A percentile compares a stretch with the other conserved stretches of the same genome.
Evolutionary conservation across 1,284 basidiomycete species (phyloP).

Genomic region (Clitocybe nebularis): DNA sequence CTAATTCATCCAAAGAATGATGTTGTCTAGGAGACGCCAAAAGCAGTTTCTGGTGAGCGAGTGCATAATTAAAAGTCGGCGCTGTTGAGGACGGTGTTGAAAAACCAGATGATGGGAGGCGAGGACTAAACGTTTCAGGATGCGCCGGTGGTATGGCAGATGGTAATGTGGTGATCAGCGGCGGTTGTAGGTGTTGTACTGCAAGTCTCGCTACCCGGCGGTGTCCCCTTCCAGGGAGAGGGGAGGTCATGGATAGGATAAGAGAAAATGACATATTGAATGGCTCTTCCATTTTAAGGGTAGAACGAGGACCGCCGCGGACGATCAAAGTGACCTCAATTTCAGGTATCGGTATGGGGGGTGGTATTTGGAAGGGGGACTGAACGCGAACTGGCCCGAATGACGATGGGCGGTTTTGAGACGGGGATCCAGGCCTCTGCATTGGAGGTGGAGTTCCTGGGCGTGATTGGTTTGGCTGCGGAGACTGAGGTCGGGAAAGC

Average conservation of each 20-base stretch:
- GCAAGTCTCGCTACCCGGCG: constrained; percentile 47
- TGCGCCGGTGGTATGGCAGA: constrained; percentile 17
- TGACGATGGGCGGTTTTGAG: constrained; percentile 40
- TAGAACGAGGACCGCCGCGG: constrained; percentile 41
- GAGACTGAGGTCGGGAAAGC: constrained; percentile 51
- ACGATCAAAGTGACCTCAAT: constrained; percentile 61
- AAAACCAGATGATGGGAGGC: constrained; percentile 40
- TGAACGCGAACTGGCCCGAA: constrained; percentile 38
- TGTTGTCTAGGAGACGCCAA: constrained; percentile 37
- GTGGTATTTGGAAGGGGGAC: constrained; percentile 36
- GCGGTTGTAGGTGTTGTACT: constrained; percentile 59
- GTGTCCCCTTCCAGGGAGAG: constrained; percentile 28
- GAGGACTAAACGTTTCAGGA: constrained; percentile 40
- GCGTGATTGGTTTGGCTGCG: constrained; percentile 46
- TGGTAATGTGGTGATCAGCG: constrained; percentile 22
- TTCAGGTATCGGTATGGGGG: constrained; percentile 28
- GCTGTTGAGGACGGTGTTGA: constrained; percentile 44
- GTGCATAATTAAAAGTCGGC: constrained; percentile 44
- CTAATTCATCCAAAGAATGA: constrained; percentile 14
- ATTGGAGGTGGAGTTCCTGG: constrained; percentile 38
- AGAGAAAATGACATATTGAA: constrained; percentile 55
- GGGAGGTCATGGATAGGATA: constrained; percentile 40
- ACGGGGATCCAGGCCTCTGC: constrained; percentile 58
- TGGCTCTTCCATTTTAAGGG: constrained; percentile 47
- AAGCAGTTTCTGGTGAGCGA: constrained; percentile 46